Evolutionary conservation across 2,329 filamentous ascomycete species (phyloP), one percentile per base, ranked within the genome.

Genomic region (Pseudogymnoascus sp.): DNA sequence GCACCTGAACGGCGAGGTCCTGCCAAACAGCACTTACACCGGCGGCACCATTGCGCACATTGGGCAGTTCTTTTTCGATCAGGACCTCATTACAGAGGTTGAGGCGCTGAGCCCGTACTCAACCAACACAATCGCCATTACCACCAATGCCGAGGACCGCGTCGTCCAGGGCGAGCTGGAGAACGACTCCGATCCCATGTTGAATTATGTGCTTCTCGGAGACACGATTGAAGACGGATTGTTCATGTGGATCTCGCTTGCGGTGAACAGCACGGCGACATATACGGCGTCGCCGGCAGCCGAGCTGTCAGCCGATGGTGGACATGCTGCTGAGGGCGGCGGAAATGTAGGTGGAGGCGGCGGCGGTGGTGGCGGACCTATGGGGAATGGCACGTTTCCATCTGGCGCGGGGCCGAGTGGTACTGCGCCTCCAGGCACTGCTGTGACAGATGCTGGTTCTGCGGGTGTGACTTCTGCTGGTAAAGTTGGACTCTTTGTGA

Each of bases 21-120:
- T 68, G 37, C 47, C 68, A 18, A 79, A 79, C 68, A 66, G 80
- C 68, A 80, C 79, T 60, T 81, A 82, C 64, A 71, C 72, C 39
- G 80, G 76, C 63, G 75, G 76, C 14, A 75, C 73, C 58, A 77
- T 82, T 62, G 78, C 80, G 6, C 84, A 88, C 72, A 77, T 87
- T 38, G 84, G 85, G 15, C 85, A 89, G 70, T 68, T 85, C 58
- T 88, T 84, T 77, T 84, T 85, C 69, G 83, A 87, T 70, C 80
- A 86, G 69, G 75, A 76, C 64, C 78, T 88, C 8, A 78, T 83
- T 65, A 66, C 67, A 25, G 64, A 74, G 38, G 81, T 87, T 60
- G 79, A 84, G 63, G 70, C 70, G 8, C 74, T 72, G 1, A 62
- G 68, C 0, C 79, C 80, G 0, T 83, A 83, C 71, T 70, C 63